phyloP scores from a whole-genome alignment of 2,329 filamentous ascomycete species.

The Aspergillus unguis region DNA sequence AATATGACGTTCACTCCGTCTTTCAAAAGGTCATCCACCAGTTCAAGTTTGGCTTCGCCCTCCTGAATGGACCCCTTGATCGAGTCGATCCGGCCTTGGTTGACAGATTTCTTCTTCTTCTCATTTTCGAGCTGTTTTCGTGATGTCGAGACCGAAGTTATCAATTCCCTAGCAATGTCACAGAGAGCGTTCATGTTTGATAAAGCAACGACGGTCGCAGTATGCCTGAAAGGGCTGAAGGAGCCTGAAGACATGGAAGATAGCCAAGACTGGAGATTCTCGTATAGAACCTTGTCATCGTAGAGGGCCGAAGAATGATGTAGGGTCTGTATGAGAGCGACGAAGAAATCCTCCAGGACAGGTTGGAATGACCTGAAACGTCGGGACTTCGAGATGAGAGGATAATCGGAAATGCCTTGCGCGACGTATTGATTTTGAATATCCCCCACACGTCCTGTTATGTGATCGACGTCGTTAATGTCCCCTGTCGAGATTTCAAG shows the following conservation, averaged over 20 bases:
- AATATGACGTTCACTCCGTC: slow-evolving; percentile 92
- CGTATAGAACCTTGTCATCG: slow-evolving; percentile 70
- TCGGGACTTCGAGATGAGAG: slow-evolving; percentile 78
- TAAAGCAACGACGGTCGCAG: slow-evolving; percentile 79
- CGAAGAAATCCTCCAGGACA: slow-evolving; percentile 74
- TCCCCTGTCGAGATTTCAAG: slow-evolving; percentile 75
- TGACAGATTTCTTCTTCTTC: slow-evolving; percentile 66
- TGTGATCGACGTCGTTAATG: slow-evolving; percentile 85
- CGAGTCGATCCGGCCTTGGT: slow-evolving; percentile 72
- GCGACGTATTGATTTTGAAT: slow-evolving; percentile 85
- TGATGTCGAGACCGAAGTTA: slow-evolving; percentile 68
- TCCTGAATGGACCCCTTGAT: slow-evolving; percentile 71
- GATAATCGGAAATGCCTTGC: slow-evolving; percentile 84
- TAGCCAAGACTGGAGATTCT: slow-evolving; percentile 88
- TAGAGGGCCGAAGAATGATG: slow-evolving; percentile 82
- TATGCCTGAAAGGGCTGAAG: slow-evolving; percentile 88
- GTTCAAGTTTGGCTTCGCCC: slow-evolving; percentile 65
- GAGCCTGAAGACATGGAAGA: slow-evolving; percentile 84
- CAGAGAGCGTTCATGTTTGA: slow-evolving; percentile 77
- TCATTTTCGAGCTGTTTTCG: slow-evolving; percentile 77
- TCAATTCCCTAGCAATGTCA: slow-evolving; percentile 66
- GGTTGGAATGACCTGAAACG: slow-evolving; percentile 74
- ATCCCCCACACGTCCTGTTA: slow-evolving; percentile 71
- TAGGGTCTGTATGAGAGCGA: slow-evolving; percentile 69
- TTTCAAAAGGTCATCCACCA: slow-evolving; percentile 68